These are phyloP conservation scores for Pinus tabuliformis DNA, from an alignment of 75 land plant genomes.

Conservation along the genomic window DNA sequence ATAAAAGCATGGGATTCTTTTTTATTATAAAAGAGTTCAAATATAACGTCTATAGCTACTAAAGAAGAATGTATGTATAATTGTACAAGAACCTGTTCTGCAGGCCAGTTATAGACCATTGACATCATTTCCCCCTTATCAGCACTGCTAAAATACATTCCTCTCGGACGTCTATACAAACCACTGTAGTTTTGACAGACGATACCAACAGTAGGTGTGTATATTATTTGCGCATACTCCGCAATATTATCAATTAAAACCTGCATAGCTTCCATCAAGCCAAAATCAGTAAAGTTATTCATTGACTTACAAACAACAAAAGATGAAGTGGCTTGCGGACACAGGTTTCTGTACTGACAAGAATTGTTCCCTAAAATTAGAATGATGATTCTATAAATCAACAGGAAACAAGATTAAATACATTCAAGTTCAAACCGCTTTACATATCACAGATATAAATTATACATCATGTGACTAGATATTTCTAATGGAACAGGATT, in stretches of 20 bases:
- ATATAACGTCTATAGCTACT: neutral
- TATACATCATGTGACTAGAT: neutral
- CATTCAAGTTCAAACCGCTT: neutral
- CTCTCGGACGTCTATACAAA: slow-evolving; percentile 90
- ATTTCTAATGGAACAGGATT: neutral
- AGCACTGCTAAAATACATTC: slow-evolving; percentile 93
- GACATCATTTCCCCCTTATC: slow-evolving; percentile 99
- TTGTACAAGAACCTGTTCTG: slow-evolving; percentile 63
- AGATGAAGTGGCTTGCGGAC: neutral
- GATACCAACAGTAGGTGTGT: slow-evolving; percentile 96
- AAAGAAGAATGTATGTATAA: neutral
- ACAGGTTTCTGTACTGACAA: neutral
- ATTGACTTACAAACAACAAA: neutral
- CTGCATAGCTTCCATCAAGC: slow-evolving; percentile 24
- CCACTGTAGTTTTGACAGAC: slow-evolving; percentile 99
- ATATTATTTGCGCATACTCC: slow-evolving; percentile 95
- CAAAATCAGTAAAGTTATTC: neutral
- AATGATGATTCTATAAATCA: neutral
- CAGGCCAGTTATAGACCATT: slow-evolving; percentile 98
- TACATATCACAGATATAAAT: neutral
- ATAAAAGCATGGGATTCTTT: too few species aligned
- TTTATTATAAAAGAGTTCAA: neutral
- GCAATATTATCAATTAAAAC: slow-evolving; percentile 85
- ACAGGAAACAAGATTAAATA: neutral
- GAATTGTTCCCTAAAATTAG: neutral